Percentiles rank a stretch among this genome's conserved stretches.
These are phyloP conservation scores for Inga laurina DNA, from an alignment of 306 rosid genomes.

Conservation along the genomic window DNA sequence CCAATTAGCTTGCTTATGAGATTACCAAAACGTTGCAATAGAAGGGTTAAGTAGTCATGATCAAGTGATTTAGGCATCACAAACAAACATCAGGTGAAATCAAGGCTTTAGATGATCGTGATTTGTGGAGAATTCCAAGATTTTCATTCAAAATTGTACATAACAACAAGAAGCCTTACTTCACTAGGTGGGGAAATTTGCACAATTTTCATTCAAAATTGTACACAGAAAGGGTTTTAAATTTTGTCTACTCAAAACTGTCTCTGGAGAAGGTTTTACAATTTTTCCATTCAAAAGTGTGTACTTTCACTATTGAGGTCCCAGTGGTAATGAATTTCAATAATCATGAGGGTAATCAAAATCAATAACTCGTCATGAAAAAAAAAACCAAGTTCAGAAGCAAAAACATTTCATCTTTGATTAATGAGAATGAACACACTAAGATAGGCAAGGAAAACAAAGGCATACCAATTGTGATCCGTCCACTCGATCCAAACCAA, in stretches of 20 bases:
- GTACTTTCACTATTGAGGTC: neutral
- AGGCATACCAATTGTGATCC: conserved; percentile 65
- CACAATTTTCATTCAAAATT: neutral
- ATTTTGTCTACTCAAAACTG: neutral
- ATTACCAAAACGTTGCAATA: neutral
- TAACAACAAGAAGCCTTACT: too few relatives aligned
- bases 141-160: too few relatives aligned
- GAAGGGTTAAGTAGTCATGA: neutral
- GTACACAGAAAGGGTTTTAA: neutral
- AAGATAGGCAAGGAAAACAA: neutral
- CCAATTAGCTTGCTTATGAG: neutral
- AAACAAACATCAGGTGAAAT: neutral
- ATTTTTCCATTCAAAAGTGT: too few relatives aligned
- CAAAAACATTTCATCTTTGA: neutral
- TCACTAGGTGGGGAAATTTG: too few relatives aligned
- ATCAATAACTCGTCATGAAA: neutral
- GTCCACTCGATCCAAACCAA: conserved; percentile 67
- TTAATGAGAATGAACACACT: neutral
- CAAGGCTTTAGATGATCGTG: neutral
- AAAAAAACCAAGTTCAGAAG: neutral
- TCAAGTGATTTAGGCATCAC: neutral
- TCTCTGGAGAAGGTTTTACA: too few relatives aligned
- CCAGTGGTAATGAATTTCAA: conserved; percentile 6
- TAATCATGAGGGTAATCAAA: conserved; percentile 6
- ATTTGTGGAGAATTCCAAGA: neutral